Evolutionary conservation across 2,329 filamentous ascomycete genomes (phyloP).

Genomic region (Colletotrichum filicis): DNA sequence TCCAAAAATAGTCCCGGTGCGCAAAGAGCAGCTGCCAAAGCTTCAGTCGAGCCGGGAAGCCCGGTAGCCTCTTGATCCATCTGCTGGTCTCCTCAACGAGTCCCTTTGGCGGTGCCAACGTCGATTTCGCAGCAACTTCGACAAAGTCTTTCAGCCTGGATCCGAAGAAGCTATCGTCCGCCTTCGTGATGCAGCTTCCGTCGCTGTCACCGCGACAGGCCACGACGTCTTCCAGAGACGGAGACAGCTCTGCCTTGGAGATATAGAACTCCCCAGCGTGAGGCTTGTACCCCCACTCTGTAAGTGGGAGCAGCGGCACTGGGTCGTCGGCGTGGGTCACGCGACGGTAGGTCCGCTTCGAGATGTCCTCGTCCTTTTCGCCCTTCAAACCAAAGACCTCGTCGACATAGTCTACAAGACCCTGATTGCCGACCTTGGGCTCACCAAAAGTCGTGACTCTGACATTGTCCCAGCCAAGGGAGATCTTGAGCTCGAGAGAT

Average conservation of each 20-base stretch:
- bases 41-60: constrained; percentile 70
- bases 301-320: constrained; percentile 85
- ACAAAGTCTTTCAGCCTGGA: constrained; percentile 39
- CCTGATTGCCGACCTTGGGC: constrained; percentile 73
- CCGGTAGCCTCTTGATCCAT: constrained; percentile 60
- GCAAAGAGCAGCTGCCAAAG: constrained; percentile 95
- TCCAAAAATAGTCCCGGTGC: constrained; percentile 97
- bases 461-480: constrained; percentile 79
- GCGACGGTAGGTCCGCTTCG: constrained; percentile 69
- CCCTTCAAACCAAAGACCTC: constrained; percentile 58
- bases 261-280: constrained; percentile 94
- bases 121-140: background rate
- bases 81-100: constrained; percentile 5
- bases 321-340: constrained; percentile 91
- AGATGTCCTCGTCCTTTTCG: constrained; percentile 43
- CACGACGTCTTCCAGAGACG: constrained; percentile 73
- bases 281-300: constrained; percentile 87
- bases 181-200: constrained; percentile 74
- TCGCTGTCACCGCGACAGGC: constrained; percentile 80
- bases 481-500: constrained; percentile 78
- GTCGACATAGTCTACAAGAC: constrained; percentile 67
- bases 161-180: constrained; percentile 50
- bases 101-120: background rate
- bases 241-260: constrained; percentile 75
- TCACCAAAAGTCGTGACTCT: constrained; percentile 93